Percentiles rank a stretch among this genome's conserved stretches.
Conservation (phyloP, 73 alveolate genomes). For the Stentor coeruleus region DNA sequence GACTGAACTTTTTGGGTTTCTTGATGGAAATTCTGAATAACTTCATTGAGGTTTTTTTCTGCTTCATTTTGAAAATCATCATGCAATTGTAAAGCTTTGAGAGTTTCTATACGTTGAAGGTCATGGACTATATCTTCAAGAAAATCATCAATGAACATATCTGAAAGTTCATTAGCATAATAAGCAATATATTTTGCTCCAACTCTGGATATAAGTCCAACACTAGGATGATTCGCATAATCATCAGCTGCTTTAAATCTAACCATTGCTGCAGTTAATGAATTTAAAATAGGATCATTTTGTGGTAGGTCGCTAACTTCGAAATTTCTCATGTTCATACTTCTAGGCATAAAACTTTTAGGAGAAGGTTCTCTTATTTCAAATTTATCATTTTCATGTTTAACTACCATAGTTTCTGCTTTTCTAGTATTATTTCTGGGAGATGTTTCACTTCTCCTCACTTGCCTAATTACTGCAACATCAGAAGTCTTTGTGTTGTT, state of each 20-base stretch:
- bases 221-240: not conserved
- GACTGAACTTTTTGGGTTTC: not conserved
- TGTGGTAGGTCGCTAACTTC: not conserved
- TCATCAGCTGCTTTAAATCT: not conserved
- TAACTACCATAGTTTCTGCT: not conserved
- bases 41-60: not conserved
- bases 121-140: conserved; percentile 50
- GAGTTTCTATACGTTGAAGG: conserved; percentile 40
- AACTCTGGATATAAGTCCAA: conserved; percentile 54
- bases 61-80: not conserved
- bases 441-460: not conserved
- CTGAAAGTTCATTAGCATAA: conserved; percentile 58
- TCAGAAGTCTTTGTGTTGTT: not conserved
- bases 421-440: not conserved
- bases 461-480: not conserved
- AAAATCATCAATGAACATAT: conserved; percentile 50
- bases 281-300: not conserved
- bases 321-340: too few species aligned
- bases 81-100: not conserved
- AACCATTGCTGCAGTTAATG: not conserved
- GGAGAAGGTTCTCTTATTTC: too few species aligned
- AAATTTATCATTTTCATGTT: too few species aligned
- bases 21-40: not conserved
- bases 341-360: too few species aligned
- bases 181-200: conserved; percentile 51